These are phyloP conservation scores for Rehmannia glutinosa DNA, from an alignment of 257 asterid genomes.

Conservation along the genomic window DNA sequence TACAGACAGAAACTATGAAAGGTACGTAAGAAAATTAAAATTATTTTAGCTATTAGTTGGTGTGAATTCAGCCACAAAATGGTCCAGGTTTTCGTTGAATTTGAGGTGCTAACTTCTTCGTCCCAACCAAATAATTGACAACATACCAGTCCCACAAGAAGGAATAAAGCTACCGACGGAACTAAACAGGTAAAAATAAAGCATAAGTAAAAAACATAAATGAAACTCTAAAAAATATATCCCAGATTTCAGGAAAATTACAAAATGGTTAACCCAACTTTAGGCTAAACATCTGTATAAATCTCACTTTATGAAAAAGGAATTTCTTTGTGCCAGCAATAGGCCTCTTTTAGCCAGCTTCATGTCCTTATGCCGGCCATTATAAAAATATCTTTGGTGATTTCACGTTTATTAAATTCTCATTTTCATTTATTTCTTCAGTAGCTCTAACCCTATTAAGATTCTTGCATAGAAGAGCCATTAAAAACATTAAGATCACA, in stretches of 20 bases:
- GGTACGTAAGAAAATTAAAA: too few species aligned
- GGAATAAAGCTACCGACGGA: neutral
- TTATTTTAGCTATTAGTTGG: too few species aligned
- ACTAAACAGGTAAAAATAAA: neutral
- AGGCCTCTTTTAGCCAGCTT: conserved; percentile 25
- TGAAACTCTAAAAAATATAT: neutral
- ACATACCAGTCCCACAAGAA: conserved; percentile 5
- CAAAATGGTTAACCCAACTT: too few species aligned
- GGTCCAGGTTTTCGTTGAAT: neutral
- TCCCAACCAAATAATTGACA: neutral
- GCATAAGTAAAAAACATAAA: neutral
- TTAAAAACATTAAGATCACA: too few species aligned
- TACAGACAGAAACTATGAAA: too few species aligned
- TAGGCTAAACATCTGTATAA: neutral
- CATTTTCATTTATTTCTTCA: neutral
- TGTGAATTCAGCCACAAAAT: too few species aligned
- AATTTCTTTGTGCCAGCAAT: neutral
- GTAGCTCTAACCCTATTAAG: too few species aligned
- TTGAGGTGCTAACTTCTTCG: neutral
- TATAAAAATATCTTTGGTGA: neutral
- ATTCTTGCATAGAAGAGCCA: too few species aligned
- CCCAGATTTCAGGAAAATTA: neutral
- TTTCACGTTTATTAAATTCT: neutral
- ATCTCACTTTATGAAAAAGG: conserved; percentile 5
- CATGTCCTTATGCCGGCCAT: conserved; percentile 39